phyloP scores from a whole-genome alignment of 2,329 filamentous ascomycete species.

The Bipolaris zeicola region DNA sequence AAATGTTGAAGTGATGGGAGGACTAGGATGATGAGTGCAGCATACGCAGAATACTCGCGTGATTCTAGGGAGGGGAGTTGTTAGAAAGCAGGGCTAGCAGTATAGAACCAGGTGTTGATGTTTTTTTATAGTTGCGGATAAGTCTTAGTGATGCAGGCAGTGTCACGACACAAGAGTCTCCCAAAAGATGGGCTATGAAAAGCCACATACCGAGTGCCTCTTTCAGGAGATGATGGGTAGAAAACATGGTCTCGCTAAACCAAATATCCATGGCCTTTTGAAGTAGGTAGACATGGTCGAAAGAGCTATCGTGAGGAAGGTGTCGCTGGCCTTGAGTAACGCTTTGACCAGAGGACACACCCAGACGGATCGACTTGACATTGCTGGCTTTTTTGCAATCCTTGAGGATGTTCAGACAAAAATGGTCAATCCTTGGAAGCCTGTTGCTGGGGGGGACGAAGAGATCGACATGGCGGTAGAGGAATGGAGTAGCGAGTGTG shows the following conservation, averaged over 20 bases:
- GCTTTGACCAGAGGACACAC: constrained; percentile 19
- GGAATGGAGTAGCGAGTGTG: constrained; percentile 19
- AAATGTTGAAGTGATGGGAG: constrained; percentile 27
- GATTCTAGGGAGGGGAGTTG: constrained; percentile 1
- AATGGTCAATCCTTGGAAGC: constrained; percentile 33
- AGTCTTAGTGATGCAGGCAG: too few relatives aligned
- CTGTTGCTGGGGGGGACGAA: constrained; percentile 20
- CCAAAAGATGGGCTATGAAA: neutral
- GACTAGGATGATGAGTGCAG: constrained; percentile 27
- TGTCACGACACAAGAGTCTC: neutral
- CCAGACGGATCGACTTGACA: constrained; percentile 29
- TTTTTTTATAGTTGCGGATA: neutral
- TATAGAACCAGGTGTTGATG: neutral
- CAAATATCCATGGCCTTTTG: constrained; percentile 18
- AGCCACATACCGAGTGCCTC: constrained; percentile 19
- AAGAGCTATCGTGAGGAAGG: constrained; percentile 20
- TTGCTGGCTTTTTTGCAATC: constrained; percentile 21
- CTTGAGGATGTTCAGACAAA: constrained; percentile 31
- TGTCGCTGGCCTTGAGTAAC: constrained; percentile 24
- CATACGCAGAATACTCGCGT: constrained; percentile 36
- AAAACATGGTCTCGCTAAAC: constrained; percentile 21
- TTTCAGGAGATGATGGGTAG: constrained; percentile 21
- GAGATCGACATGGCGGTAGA: constrained; percentile 35
- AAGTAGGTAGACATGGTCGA: constrained; percentile 20
- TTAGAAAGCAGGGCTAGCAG: neutral